phyloP scores from a whole-genome alignment of 768 basidiomycete genomes.

The Polyporus arcularius region DNA sequence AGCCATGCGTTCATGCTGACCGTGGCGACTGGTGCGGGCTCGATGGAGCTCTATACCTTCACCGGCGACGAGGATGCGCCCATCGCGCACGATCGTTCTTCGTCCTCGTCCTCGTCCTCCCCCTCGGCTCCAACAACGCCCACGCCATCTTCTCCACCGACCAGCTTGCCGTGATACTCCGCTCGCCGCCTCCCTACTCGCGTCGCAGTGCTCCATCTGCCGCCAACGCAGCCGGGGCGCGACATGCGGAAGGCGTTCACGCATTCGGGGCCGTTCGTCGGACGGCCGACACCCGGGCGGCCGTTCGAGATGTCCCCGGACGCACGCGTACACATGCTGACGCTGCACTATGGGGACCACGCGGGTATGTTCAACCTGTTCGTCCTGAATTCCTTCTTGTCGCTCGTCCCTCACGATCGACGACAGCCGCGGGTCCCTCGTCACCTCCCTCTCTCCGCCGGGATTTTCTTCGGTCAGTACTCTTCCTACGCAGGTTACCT shows the following conservation, averaged over 20 bases:
- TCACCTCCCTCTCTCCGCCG: slow-evolving; percentile 74
- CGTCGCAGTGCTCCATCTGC: slow-evolving; percentile 30
- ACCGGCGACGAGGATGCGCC: neutral
- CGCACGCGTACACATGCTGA: slow-evolving; percentile 30
- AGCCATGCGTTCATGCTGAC: slow-evolving; percentile 46
- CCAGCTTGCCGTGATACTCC: too few species aligned
- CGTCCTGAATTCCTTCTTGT: slow-evolving; percentile 35
- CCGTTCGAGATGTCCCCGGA: slow-evolving; percentile 27
- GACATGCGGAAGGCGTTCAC: slow-evolving; percentile 22
- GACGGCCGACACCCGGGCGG: slow-evolving; percentile 8
- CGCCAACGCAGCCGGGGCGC: slow-evolving; percentile 17
- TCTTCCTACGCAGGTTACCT: neutral
- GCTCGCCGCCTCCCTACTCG: neutral
- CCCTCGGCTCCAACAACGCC: too few species aligned
- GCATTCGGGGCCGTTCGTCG: slow-evolving; percentile 32
- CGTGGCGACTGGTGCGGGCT: slow-evolving; percentile 32
- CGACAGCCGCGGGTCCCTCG: slow-evolving; percentile 38
- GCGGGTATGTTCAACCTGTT: slow-evolving; percentile 30
- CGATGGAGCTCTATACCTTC: slow-evolving; percentile 47
- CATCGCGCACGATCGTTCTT: slow-evolving; percentile 1
- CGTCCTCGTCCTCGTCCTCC: neutral
- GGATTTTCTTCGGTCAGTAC: slow-evolving; percentile 65
- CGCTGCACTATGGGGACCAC: slow-evolving; percentile 26
- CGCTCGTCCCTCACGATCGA: slow-evolving; percentile 3
- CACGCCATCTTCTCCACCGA: too few species aligned